Evolutionary conservation across 306 rosid genomes (phyloP), one percentile per base, ranked within the genome.

Genomic region (Quercus ilex): DNA sequence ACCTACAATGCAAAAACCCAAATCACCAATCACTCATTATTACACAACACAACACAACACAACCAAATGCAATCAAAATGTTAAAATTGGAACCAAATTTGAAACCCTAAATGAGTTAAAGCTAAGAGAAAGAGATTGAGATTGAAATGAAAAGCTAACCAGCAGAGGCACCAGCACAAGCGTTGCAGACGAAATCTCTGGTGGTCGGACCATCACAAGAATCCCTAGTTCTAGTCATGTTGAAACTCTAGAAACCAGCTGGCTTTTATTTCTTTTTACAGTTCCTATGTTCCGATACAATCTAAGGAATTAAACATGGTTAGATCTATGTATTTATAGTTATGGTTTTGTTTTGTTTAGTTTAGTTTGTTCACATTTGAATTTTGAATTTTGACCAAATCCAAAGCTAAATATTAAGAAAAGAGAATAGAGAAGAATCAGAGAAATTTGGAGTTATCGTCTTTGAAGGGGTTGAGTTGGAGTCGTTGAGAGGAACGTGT

Each of bases 141-240:
- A 8, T 41, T 41, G 46, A 17, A 55, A 52, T 55, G 10, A 84
- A 11, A 79, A 4, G 52, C 84, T 78, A 73, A 95, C 99, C 99
- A 38, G 99, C 97, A 23, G 99, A 73, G 28, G 92, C 99, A 74
- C 99, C 99, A 14, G 99, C 85, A 74, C 90, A 90, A 64, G 96
- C 99, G 85, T 89, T 78, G 84, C 86, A 84, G 84, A 90, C 46
- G 60, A 84, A 23, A 81, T 79, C 90, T 78, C 86, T 74, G 70
- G 73, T 30, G 68, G 75, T 80, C 62, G 52, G 92, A 75, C 79
- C 23, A 52, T 78, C 84, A 60, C 84, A 83, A 68, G 83, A 56
- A 76, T 86, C 76, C 23, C 63, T 88, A 83, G 85, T 87, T 77
- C 69, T 73, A 76, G 87, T 91, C 99, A 89, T 92, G 73, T 79